Conservation (phyloP, 768 basidiomycete genomes). For the Kwoniella dendrophila region DNA sequence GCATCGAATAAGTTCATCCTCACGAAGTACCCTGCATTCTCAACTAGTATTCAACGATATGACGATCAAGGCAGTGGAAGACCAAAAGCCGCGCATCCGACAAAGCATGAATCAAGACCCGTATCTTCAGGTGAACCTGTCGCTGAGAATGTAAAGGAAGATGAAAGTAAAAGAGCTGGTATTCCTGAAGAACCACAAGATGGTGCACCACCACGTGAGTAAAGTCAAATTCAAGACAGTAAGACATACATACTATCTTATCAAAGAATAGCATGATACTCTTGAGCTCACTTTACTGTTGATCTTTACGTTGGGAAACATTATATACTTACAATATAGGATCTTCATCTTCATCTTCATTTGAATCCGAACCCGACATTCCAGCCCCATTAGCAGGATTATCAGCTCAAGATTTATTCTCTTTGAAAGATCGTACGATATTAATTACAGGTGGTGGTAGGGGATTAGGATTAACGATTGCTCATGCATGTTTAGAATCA, state of each 20-base stretch:
- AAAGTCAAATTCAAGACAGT: not conserved
- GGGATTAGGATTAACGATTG: constrained; percentile 49
- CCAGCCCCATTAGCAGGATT: constrained; percentile 29
- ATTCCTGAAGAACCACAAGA: constrained; percentile 24
- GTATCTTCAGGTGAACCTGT: constrained; percentile 28
- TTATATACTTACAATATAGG: constrained; percentile 1
- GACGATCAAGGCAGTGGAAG: constrained; percentile 8
- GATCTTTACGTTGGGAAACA: not conserved
- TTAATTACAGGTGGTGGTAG: constrained; percentile 49
- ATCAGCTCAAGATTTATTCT: constrained; percentile 38
- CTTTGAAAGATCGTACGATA: constrained; percentile 34
- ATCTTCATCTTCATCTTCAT: not conserved
- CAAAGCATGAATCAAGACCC: constrained; percentile 21
- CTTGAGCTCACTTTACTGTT: not conserved
- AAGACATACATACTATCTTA: constrained; percentile 3
- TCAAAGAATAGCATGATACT: not conserved
- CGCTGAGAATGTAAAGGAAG: constrained; percentile 28
- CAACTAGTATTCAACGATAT: not conserved
- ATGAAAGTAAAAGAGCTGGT: constrained; percentile 27
- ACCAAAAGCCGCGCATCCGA: constrained; percentile 27
- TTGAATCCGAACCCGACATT: not conserved
- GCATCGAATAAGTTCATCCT: not conserved
- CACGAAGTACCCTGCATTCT: not conserved
- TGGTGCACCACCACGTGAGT: constrained; percentile 24
- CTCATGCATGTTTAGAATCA: constrained; percentile 43